These are phyloP conservation scores for Amylocystis lapponica DNA, from an alignment of 768 basidiomycete genomes.

Conservation along the genomic window DNA sequence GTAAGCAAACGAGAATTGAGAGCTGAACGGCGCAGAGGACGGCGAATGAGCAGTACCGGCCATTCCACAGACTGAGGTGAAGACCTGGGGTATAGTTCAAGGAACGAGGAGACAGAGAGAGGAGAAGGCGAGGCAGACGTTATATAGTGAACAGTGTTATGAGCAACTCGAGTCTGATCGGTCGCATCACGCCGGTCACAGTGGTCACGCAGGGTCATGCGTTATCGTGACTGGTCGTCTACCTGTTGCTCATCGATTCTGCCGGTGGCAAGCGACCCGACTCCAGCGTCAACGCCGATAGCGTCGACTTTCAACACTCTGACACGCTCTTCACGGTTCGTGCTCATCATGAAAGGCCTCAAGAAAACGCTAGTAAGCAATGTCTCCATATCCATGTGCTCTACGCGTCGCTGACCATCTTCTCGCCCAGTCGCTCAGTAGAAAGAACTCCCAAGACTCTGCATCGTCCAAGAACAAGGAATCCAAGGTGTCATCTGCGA, in stretches of 20 bases:
- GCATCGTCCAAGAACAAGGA: constrained; percentile 67
- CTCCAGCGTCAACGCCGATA: constrained; percentile 11
- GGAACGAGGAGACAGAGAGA: constrained; percentile 9
- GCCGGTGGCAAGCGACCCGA: too few relatives aligned
- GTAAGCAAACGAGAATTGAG: constrained; percentile 13
- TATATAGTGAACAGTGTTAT: too few relatives aligned
- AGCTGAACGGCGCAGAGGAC: constrained; percentile 16
- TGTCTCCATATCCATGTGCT: constrained; percentile 11
- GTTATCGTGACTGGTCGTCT: constrained; percentile 26
- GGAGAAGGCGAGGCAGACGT: neutral
- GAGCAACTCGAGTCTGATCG: too few relatives aligned
- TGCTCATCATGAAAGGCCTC: constrained; percentile 65
- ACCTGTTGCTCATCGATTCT: constrained; percentile 42
- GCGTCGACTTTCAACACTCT: constrained; percentile 3
- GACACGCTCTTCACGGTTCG: neutral
- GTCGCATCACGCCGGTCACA: too few relatives aligned
- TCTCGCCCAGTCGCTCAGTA: constrained; percentile 43
- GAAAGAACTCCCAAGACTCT: constrained; percentile 64
- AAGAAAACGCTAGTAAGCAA: constrained; percentile 69
- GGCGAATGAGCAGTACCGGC: constrained; percentile 47
- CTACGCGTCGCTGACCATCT: constrained; percentile 17
- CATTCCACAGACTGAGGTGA: constrained; percentile 33
- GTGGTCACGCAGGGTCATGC: too few relatives aligned
- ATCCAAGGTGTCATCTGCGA: constrained; percentile 39
- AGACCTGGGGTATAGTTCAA: neutral